Percentiles rank a stretch among this genome's conserved stretches.
These are phyloP conservation scores for Aspergillus sp. DNA, from an alignment of 2,329 filamentous ascomycete genomes.

Conservation along the genomic window DNA sequence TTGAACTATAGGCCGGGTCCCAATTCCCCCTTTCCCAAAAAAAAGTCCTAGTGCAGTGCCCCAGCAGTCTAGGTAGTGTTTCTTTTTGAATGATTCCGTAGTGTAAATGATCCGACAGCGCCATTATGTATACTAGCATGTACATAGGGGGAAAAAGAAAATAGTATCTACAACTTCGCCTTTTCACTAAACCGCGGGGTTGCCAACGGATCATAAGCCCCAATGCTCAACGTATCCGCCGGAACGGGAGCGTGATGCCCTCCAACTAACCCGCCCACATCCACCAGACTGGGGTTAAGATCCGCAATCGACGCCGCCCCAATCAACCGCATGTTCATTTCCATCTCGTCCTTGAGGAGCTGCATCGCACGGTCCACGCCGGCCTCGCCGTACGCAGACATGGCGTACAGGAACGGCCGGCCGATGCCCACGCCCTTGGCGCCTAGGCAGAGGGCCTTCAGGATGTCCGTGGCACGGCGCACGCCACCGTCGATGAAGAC, in stretches of 20 bases:
- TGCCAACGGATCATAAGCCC: slow-evolving; percentile 49
- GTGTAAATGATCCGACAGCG: no score
- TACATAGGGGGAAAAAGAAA: background rate
- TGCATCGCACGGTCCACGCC: slow-evolving; percentile 92
- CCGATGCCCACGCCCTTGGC: slow-evolving; percentile 91
- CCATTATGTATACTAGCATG: no score
- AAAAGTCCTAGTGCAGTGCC: no score
- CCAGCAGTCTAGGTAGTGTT: no score
- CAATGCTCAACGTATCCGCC: slow-evolving; percentile 51
- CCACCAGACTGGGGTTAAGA: slow-evolving; percentile 71
- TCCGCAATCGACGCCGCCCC: slow-evolving; percentile 68
- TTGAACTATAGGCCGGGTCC: slow-evolving; percentile 9
- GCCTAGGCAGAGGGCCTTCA: slow-evolving; percentile 89
- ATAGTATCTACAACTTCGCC: slow-evolving; percentile 29
- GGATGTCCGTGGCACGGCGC: slow-evolving; percentile 81
- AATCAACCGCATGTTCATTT: slow-evolving; percentile 97
- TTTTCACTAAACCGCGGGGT: slow-evolving; percentile 44
- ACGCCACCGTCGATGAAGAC: slow-evolving; percentile 88
- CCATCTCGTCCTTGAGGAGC: slow-evolving; percentile 89
- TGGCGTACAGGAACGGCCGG: slow-evolving; percentile 88
- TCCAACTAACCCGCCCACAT: slow-evolving; percentile 58
- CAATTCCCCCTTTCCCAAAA: background rate
- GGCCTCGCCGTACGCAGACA: slow-evolving; percentile 79
- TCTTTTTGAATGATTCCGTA: no score
- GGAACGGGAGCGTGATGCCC: slow-evolving; percentile 53